These are phyloP conservation scores for Musa beccarii DNA, from an alignment of 176 grass and related monocot species.

Conservation along the genomic window DNA sequence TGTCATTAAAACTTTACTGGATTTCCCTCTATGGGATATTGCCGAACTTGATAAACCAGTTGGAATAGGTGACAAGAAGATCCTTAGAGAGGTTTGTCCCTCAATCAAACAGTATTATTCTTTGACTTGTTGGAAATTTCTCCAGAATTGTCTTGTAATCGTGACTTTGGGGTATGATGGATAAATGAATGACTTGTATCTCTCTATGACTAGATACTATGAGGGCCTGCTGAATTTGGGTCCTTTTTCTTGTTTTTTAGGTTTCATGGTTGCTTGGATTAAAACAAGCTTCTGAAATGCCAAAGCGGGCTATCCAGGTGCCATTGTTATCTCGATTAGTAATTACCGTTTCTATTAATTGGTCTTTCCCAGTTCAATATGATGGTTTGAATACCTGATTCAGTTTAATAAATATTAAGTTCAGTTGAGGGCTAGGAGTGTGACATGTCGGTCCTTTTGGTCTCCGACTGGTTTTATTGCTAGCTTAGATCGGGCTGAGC, in stretches of 20 bases:
- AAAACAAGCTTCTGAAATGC: constrained; percentile 58
- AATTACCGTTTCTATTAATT: not conserved
- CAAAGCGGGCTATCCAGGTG: constrained; percentile 95
- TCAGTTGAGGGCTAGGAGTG: too few species aligned
- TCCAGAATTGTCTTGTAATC: not conserved
- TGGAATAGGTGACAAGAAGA: constrained; percentile 88
- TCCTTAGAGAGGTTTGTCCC: constrained; percentile 80
- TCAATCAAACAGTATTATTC: not conserved
- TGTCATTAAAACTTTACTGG: constrained; percentile 62
- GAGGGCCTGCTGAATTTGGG: constrained; percentile 12
- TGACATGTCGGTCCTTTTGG: too few species aligned
- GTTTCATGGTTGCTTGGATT: constrained; percentile 68
- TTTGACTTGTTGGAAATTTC: not conserved
- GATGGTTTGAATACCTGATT: not conserved
- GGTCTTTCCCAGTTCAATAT: not conserved
- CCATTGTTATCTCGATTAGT: constrained; percentile 18
- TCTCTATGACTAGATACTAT: not conserved
- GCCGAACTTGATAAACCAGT: constrained; percentile 63
- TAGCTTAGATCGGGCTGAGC: too few species aligned
- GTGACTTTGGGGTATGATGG: not conserved
- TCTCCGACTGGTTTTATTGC: too few species aligned
- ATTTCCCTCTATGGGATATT: constrained; percentile 80
- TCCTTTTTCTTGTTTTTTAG: constrained; percentile 29
- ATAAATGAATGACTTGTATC: not conserved
- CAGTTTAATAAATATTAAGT: too few species aligned